These are phyloP conservation scores for Epichloe coenophiala DNA, from an alignment of 2,329 filamentous ascomycete species.

Conservation along the genomic window DNA sequence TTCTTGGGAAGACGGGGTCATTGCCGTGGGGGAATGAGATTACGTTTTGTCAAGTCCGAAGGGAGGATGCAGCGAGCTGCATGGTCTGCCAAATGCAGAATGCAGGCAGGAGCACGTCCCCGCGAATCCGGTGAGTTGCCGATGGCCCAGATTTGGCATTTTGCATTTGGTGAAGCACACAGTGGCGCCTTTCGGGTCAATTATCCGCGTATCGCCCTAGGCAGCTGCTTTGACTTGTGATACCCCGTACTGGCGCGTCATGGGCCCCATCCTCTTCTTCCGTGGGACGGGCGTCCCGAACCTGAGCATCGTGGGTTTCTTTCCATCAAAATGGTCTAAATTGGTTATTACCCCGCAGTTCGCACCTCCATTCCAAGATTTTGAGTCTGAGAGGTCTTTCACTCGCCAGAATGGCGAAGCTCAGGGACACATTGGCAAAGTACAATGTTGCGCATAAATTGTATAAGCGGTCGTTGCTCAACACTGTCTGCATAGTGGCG, in stretches of 20 bases:
- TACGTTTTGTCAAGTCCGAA: background rate
- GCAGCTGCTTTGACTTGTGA: background rate
- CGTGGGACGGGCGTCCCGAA: background rate
- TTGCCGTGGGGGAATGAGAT: background rate
- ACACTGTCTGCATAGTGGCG: slow-evolving; percentile 49
- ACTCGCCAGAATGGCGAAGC: background rate
- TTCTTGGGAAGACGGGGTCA: slow-evolving; percentile 3
- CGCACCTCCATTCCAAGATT: too few relatives aligned
- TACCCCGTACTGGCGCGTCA: background rate
- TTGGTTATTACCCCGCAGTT: background rate
- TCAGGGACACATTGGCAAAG: slow-evolving; percentile 4
- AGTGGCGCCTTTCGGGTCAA: background rate
- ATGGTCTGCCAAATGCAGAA: background rate
- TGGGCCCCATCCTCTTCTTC: background rate
- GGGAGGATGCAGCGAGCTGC: background rate
- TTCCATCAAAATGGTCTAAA: too few relatives aligned
- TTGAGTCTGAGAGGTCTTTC: too few relatives aligned
- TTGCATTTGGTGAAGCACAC: background rate
- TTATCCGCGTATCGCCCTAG: background rate
- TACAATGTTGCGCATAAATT: slow-evolving; percentile 33
- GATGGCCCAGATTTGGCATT: background rate
- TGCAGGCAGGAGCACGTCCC: background rate
- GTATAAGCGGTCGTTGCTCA: slow-evolving; percentile 41
- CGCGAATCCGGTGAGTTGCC: background rate
- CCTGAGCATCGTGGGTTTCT: too few relatives aligned